Evolutionary conservation across 2,329 filamentous ascomycete genomes (phyloP).

Genomic region (Akanthomyces muscarius): DNA sequence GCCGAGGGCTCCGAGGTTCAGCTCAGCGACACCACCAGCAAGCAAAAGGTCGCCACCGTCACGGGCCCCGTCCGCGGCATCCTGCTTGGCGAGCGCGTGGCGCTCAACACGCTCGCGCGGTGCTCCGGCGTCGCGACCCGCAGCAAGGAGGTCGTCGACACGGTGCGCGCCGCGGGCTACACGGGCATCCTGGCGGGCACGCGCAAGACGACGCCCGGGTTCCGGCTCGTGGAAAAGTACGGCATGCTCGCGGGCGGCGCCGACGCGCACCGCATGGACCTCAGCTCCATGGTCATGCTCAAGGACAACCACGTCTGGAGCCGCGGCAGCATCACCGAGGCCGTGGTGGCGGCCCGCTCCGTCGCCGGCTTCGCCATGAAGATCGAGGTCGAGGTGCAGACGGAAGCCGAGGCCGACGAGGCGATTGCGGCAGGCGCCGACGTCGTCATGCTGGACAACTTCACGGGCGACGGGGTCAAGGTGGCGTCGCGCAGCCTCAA

Average conservation of each 20-base stretch:
- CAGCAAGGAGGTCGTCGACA: slow-evolving; percentile 50
- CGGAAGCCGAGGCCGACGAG: slow-evolving; percentile 81
- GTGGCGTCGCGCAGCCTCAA: slow-evolving; percentile 71
- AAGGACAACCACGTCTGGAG: slow-evolving; percentile 99
- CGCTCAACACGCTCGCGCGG: slow-evolving; percentile 82
- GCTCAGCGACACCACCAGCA: slow-evolving; percentile 44
- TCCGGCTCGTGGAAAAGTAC: slow-evolving; percentile 95
- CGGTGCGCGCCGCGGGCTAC: slow-evolving; percentile 66
- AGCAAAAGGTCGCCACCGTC: slow-evolving; percentile 72
- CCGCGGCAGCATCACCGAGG: slow-evolving; percentile 77
- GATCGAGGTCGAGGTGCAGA: slow-evolving; percentile 93
- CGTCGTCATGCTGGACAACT: slow-evolving; percentile 97
- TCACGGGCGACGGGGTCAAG: slow-evolving; percentile 73
- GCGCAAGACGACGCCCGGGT: slow-evolving; percentile 94
- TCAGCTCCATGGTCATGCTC: slow-evolving; percentile 95
- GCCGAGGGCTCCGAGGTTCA: slow-evolving; percentile 66
- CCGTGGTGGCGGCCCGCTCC: slow-evolving; percentile 76
- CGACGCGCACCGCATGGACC: slow-evolving; percentile 85
- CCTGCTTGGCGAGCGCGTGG: slow-evolving; percentile 88
- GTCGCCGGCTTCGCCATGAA: slow-evolving; percentile 89
- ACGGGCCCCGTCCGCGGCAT: slow-evolving; percentile 74
- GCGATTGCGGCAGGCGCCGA: slow-evolving; percentile 89
- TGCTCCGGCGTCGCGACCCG: slow-evolving; percentile 87
- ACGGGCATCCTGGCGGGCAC: slow-evolving; percentile 85
- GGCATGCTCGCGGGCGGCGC: slow-evolving; percentile 93